Evolutionary conservation across 768 basidiomycete genomes (phyloP).

Genomic region (Suillus bovinus): DNA sequence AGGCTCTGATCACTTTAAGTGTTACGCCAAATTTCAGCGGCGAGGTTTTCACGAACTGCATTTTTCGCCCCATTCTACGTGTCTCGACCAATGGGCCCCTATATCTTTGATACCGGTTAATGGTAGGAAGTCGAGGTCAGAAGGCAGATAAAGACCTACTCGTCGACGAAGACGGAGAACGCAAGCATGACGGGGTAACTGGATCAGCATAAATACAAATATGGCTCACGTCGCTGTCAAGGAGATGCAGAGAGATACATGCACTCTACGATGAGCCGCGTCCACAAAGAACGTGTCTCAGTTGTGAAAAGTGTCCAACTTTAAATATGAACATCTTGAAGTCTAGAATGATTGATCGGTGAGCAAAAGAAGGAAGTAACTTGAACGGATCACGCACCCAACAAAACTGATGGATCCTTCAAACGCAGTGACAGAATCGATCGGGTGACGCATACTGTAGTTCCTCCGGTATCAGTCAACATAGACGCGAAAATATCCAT

Average conservation of each 20-base stretch:
- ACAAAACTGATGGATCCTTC: not conserved
- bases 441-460: not conserved
- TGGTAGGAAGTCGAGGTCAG: constrained; percentile 44
- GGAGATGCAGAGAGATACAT: no score
- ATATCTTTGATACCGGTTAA: constrained; percentile 45
- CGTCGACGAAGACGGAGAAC: constrained; percentile 5
- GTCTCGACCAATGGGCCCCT: constrained; percentile 38
- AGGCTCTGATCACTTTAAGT: no score
- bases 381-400: not conserved
- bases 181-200: not conserved
- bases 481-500: not conserved
- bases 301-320: not conserved
- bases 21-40: not conserved
- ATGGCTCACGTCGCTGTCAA: not conserved
- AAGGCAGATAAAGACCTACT: constrained; percentile 29
- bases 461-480: not conserved
- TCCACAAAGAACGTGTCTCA: not conserved
- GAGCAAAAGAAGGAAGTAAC: not conserved
- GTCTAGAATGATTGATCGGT: not conserved
- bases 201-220: not conserved
- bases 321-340: not conserved
- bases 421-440: not conserved
- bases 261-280: not conserved
- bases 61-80: constrained; percentile 41
- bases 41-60: constrained; percentile 33